A percentile compares a stretch with the other conserved stretches of the same genome.
phyloP scores from a whole-genome alignment of 2,329 filamentous ascomycete species.

The Neodidymelliopsis sp. region DNA sequence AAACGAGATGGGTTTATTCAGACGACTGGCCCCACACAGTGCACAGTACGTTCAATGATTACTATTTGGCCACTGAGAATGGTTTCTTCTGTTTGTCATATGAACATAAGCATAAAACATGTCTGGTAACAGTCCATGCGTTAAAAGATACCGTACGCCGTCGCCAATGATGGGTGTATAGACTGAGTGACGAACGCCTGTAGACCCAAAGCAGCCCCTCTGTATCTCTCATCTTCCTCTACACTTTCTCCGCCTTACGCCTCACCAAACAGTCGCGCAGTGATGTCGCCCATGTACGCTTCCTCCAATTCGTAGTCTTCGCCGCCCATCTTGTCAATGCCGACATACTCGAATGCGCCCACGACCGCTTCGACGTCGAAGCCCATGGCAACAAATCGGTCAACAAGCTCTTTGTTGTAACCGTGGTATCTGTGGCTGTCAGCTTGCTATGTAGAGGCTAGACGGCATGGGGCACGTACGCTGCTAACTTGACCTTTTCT shows the following conservation, averaged over 20 bases:
- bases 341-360: conserved; percentile 79
- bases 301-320: conserved; percentile 87
- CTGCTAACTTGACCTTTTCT: conserved; percentile 62
- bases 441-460: conserved; percentile 27
- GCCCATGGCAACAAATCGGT: conserved; percentile 88
- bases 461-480: conserved; percentile 51
- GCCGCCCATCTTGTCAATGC: conserved; percentile 79
- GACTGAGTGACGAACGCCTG: conserved; percentile 20
- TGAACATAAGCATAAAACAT: conserved; percentile 4
- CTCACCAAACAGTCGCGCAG: conserved; percentile 83
- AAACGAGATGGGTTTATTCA: no score
- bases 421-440: conserved; percentile 74
- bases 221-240: not conserved
- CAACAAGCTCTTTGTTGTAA: conserved; percentile 83
- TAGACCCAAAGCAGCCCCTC: conserved; percentile 7
- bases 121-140: conserved; percentile 8
- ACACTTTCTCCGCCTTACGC: conserved; percentile 43
- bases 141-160: conserved; percentile 21
- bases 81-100: not conserved
- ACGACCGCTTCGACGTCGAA: conserved; percentile 90
- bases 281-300: conserved; percentile 89
- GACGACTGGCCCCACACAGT: no score
- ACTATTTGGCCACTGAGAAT: not conserved
- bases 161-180: conserved; percentile 20
- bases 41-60: no score